phyloP scores from a whole-genome alignment of 2,329 filamentous ascomycete genomes.

The Colletotrichum camelliae region DNA sequence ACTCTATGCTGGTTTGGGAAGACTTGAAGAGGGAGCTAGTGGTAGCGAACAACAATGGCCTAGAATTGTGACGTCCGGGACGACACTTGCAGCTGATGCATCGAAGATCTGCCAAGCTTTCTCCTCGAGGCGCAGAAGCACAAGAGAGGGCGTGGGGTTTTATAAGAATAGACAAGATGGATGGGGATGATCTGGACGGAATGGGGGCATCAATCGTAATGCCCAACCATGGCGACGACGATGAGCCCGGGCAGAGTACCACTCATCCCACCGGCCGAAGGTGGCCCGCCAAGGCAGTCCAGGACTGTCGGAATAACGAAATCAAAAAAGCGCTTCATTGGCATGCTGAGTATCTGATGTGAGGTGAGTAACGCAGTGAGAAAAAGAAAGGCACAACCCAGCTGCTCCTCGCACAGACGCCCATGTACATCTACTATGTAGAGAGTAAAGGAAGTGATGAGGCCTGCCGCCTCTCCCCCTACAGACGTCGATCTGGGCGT shows the following conservation, averaged over 20 bases:
- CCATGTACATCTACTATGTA: background rate
- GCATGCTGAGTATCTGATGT: background rate
- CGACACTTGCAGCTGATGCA: background rate
- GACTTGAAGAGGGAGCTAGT: background rate
- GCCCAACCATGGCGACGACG: background rate
- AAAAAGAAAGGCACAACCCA: constrained; percentile 1
- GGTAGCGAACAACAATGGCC: background rate
- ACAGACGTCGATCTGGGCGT: background rate
- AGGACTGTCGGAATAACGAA: background rate
- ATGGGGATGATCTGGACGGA: background rate
- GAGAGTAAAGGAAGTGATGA: background rate
- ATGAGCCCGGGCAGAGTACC: background rate
- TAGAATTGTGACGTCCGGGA: background rate
- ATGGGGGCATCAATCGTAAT: background rate
- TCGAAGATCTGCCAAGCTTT: constrained; percentile 17
- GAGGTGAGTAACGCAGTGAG: background rate
- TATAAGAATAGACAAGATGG: background rate
- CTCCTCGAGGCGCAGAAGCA: background rate
- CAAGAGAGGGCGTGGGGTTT: background rate
- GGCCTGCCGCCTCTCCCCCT: background rate
- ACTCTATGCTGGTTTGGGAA: background rate
- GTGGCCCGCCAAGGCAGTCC: background rate
- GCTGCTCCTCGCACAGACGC: background rate
- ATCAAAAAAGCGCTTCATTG: background rate
- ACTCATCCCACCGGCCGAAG: background rate